Conservation (phyloP, 2,329 filamentous ascomycete genomes). For the Colletotrichum sublineola region DNA sequence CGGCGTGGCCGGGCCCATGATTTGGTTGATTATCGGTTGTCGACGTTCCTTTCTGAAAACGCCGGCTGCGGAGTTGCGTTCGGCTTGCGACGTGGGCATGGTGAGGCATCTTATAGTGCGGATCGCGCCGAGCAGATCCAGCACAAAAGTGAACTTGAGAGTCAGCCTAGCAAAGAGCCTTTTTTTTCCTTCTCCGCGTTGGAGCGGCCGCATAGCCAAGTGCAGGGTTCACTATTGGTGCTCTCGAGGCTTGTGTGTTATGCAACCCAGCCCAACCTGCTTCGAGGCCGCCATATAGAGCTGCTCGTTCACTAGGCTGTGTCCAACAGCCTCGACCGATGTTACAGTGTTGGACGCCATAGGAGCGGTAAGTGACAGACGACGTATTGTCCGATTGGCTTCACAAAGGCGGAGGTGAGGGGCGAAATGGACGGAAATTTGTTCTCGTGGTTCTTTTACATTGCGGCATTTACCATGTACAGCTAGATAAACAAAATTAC, state of each 20-base stretch:
- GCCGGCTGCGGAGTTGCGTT: neutral
- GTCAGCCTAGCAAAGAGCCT: neutral
- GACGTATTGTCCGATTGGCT: neutral
- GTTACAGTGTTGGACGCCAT: neutral
- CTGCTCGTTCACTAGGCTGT: neutral
- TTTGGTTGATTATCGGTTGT: neutral
- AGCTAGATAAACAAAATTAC: constrained; percentile 18
- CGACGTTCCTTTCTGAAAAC: neutral
- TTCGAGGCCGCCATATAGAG: neutral
- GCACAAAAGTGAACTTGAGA: neutral
- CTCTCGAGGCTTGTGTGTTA: neutral
- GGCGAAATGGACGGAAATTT: too few relatives aligned
- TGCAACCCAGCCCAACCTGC: neutral
- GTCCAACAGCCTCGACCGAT: neutral
- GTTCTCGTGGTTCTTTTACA: constrained; percentile 4
- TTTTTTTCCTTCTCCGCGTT: neutral
- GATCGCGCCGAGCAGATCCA: neutral
- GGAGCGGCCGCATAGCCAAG: neutral
- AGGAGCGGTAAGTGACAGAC: neutral
- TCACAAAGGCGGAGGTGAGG: neutral
- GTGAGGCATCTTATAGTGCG: neutral
- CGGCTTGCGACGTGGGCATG: neutral
- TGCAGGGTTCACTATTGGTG: neutral
- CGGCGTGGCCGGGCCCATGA: neutral
- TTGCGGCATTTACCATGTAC: constrained; percentile 17